A percentile compares a stretch with the other conserved stretches of the same genome.
phyloP scores from a whole-genome alignment of 148 eudicot genomes.

The Suaeda aralocaspica region DNA sequence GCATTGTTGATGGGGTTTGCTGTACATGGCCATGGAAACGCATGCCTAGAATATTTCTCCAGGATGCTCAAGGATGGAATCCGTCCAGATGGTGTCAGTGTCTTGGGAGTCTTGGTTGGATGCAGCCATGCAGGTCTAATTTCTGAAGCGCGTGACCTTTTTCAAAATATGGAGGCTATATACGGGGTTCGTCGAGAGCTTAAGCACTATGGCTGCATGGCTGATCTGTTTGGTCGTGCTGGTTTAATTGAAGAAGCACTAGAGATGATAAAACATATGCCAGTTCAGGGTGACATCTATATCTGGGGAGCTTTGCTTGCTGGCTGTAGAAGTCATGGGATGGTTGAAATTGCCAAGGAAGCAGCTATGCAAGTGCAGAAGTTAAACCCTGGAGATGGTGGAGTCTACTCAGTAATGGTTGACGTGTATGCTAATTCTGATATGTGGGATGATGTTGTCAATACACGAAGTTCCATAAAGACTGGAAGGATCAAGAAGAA shows the following conservation, averaged over 20 bases:
- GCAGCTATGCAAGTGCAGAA: constrained; percentile 55
- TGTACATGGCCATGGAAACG: constrained; percentile 57
- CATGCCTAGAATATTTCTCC: constrained; percentile 51
- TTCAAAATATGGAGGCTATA: constrained; percentile 46
- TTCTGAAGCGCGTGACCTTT: constrained; percentile 49
- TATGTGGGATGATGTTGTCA: constrained; percentile 66
- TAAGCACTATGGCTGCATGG: constrained; percentile 90
- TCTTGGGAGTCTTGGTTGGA: constrained; percentile 67
- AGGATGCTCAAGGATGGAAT: constrained; percentile 49
- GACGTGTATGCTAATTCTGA: constrained; percentile 58
- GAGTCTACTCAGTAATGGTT: constrained; percentile 74
- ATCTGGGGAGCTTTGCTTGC: constrained; percentile 83
- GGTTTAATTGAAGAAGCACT: constrained; percentile 64
- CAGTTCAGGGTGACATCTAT: constrained; percentile 59
- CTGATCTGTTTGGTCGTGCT: constrained; percentile 72
- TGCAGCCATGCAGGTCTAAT: constrained; percentile 78
- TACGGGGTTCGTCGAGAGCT: constrained; percentile 59
- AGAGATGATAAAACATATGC: constrained; percentile 68
- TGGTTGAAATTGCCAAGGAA: constrained; percentile 59
- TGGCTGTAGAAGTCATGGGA: constrained; percentile 70
- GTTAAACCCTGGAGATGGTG: constrained; percentile 69
- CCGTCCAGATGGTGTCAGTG: constrained; percentile 69
- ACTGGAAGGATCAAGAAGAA: constrained; percentile 44
- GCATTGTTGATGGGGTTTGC: constrained; percentile 73
- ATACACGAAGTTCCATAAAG: constrained; percentile 55